Conservation (phyloP, 2,329 filamentous ascomycete genomes). For the Pseudogymnoascus sp. region DNA sequence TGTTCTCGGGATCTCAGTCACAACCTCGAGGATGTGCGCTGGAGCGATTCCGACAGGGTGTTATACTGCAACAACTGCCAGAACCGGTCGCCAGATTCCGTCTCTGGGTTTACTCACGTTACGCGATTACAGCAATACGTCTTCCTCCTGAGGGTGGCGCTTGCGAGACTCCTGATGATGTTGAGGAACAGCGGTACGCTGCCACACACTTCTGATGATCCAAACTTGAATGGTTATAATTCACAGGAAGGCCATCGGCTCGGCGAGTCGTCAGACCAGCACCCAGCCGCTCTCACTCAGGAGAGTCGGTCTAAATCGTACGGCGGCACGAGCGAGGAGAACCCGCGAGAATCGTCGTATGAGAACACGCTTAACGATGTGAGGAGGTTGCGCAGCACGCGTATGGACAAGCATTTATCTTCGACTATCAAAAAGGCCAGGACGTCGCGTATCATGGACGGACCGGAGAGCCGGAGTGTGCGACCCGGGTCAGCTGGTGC, state of each 20-base stretch:
- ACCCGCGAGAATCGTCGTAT: slow-evolving; percentile 64
- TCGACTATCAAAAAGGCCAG: slow-evolving; percentile 86
- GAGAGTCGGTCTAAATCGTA: slow-evolving; percentile 69
- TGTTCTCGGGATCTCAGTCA: slow-evolving; percentile 68
- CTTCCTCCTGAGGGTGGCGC: slow-evolving; percentile 81
- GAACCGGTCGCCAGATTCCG: slow-evolving; percentile 43
- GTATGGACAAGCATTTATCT: slow-evolving; percentile 88
- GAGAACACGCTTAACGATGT: slow-evolving; percentile 97
- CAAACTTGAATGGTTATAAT: slow-evolving; percentile 57
- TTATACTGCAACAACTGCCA: slow-evolving; percentile 65
- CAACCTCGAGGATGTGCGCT: slow-evolving; percentile 59
- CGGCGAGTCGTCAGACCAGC: slow-evolving; percentile 35
- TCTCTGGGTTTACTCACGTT: slow-evolving; percentile 60
- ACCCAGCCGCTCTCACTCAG: slow-evolving; percentile 46
- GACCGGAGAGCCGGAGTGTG: slow-evolving; percentile 58
- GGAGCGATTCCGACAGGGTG: slow-evolving; percentile 57
- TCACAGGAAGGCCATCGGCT: slow-evolving; percentile 54
- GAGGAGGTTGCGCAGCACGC: slow-evolving; percentile 79
- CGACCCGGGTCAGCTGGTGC: slow-evolving; percentile 65
- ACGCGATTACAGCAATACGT: slow-evolving; percentile 90
- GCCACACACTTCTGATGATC: slow-evolving; percentile 66
- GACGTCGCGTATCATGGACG: slow-evolving; percentile 87
- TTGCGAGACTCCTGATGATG: slow-evolving; percentile 81
- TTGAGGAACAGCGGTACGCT: slow-evolving; percentile 75
- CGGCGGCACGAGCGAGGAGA: slow-evolving; percentile 51